Base-by-base conservation (phyloP, 371 early-diverging fungal genomes). In the Massospora cicadina region DNA sequence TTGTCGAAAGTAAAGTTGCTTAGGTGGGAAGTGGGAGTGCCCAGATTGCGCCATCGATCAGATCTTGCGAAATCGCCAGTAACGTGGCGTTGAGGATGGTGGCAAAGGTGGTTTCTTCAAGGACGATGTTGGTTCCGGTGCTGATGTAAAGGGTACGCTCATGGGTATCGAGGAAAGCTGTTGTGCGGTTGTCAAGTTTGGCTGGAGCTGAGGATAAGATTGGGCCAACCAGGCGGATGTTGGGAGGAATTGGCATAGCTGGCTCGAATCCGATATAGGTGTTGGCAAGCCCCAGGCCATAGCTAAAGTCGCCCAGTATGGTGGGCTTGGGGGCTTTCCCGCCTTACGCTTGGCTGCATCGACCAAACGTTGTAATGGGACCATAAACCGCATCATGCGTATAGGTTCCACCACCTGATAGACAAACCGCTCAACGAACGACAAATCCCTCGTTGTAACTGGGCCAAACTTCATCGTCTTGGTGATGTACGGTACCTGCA, bases 1-100 rank as follows among this genome's bases (percentile, higher is more conserved):
- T 5, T 43, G 10, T 43, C 17, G 43, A n/a, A n/a, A n/a, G n/a
- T n/a, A n/a, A 43, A 17, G 5, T 17, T 43, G 43, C 10, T 43
- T 43, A 10, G 43, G 43, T 43, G 43, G 43, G 43, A 43, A 43
- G 43, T 43, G 5, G 43, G 43, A 60, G 30, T 12, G 30, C 28
- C 60, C 60, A 60, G 25, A 60, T 60, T 28, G 23, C 5, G 7
- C 60, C 60, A 60, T 60, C 60, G 13, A 60, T 28, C n/a, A 23
- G 17, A 21, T 23, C 30, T 7, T 25, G 17, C 0, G 27, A 17
- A 2, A 60, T 26, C 7, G 17, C 21, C 30, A 7, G 3, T 60
- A 23, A 26, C 5, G 30, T n/a, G 17, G 21, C 30, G 25, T 60
- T 21, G 2, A 65, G 29, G 28, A 65, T 58, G n/a, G 17, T 21